These are phyloP conservation scores for Tripterygium wilfordii DNA, from an alignment of 177 flowering plant genomes.

Conservation along the genomic window DNA sequence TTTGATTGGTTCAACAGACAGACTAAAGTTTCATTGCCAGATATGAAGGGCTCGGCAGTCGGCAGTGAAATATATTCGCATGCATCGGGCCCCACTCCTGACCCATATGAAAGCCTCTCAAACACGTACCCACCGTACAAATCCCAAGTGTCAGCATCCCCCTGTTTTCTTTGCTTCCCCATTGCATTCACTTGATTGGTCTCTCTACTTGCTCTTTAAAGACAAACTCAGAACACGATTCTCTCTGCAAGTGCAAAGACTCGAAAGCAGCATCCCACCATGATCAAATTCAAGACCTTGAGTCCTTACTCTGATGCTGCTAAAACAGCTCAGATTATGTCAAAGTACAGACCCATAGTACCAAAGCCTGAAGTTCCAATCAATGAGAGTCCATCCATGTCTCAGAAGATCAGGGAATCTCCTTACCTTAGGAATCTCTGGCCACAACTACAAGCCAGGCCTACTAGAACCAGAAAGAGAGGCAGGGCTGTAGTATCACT, in stretches of 20 bases:
- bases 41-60: no score
- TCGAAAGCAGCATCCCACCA: constrained; percentile 10
- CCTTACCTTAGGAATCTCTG: constrained; percentile 43
- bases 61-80: no score
- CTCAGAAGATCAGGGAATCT: constrained; percentile 35
- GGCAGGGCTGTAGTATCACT: constrained; percentile 33
- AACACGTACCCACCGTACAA: constrained; percentile 37
- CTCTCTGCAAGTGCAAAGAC: not conserved
- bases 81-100: constrained; percentile 19
- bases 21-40: no score
- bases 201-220: constrained; percentile 3
- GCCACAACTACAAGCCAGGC: constrained; percentile 53
- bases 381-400: constrained; percentile 16
- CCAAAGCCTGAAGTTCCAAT: constrained; percentile 61
- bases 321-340: constrained; percentile 82
- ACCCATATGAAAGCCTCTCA: constrained; percentile 25
- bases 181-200: constrained; percentile 44
- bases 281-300: constrained; percentile 48
- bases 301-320: constrained; percentile 38
- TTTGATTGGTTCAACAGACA: constrained; percentile 11
- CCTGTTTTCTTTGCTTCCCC: constrained; percentile 12
- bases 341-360: constrained; percentile 91
- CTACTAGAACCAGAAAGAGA: constrained; percentile 61
- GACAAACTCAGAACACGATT: not conserved
- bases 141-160: constrained; percentile 31